Evolutionary conservation across 768 basidiomycete species (phyloP), one percentile per base, ranked within the genome.

Genomic region (Podaxis carcinomalis): DNA sequence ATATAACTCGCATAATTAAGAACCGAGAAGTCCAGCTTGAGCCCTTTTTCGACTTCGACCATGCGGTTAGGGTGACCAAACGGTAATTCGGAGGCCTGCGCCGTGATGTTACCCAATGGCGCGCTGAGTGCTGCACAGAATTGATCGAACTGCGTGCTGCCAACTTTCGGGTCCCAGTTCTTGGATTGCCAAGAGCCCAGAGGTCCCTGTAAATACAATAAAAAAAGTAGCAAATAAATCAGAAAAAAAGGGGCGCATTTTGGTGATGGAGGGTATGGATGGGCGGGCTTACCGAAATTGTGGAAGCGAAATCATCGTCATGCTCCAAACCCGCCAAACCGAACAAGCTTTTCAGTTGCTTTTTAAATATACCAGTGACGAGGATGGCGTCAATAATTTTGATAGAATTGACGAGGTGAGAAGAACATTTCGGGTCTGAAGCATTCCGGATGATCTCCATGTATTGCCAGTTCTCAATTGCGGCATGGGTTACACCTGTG

Each of bases 391-490:
- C 92, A 61, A 95, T 82, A 4, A 79, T 77, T 32, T 73, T 61
- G 61, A 92, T 80, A 5, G 86, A 70, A 28, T 80, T 79, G 66
- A 84, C 79, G 35, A 92, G 74, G 64, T 84, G 83, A 7, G 68
- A 66, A 4, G 85, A 82, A 70, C 89, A 93, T 40, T 72, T 77
- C 0, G 82, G 79, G 65, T 90, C 84, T 2, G 89, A 88, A 25
- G 83, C 86, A 13, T 75, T 77, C 54, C 90, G 82, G 64, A 91
- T 89, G 67, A 95, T 80, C 42, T 93, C 91, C 80, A 87, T 88
- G 73, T 95, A 97, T 72, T 96, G 85, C 86, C 93, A 93, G 67
- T 90, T 92, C 63, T 84, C 77, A 36, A 95, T 73, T 6, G 83
- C 72, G 2, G 95, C 94, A 67, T 95, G 93, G 0, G 92, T 95